phyloP scores from a whole-genome alignment of 176 grass and related monocot species.

The Zea mays region DNA sequence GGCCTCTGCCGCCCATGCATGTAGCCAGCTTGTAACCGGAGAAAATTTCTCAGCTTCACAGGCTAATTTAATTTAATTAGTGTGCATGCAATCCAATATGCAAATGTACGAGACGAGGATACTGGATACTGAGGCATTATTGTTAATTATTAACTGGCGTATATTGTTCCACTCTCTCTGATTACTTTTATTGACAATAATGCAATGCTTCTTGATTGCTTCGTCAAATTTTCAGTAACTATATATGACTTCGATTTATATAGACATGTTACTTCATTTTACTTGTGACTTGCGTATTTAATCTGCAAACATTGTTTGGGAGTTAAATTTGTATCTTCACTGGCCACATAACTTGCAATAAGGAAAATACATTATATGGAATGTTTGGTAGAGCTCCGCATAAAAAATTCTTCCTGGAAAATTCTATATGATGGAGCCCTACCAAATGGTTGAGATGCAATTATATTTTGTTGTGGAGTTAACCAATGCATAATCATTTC shows the following conservation, averaged over 20 bases:
- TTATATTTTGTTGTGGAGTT: too few species aligned
- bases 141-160: neutral
- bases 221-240: neutral
- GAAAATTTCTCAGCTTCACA: conserved; percentile 93
- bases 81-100: conserved; percentile 11
- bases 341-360: neutral
- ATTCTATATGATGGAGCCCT: too few species aligned
- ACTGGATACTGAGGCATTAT: neutral
- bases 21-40: conserved; percentile 38
- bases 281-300: neutral
- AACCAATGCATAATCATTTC: too few species aligned
- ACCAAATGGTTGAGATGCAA: too few species aligned
- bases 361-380: neutral
- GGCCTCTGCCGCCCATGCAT: conserved; percentile 7
- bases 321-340: neutral
- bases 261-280: neutral
- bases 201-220: neutral
- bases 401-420: too few species aligned
- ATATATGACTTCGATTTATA: neutral
- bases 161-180: neutral
- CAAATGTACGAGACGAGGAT: conserved; percentile 18
- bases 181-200: neutral
- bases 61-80: conserved; percentile 43
- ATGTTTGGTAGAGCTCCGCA: too few species aligned
- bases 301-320: neutral